Evolutionary conservation across 108 stramenopile genomes (phyloP), one percentile per base, ranked within the genome.

Genomic region (Pseudonitzschia multiseries): DNA sequence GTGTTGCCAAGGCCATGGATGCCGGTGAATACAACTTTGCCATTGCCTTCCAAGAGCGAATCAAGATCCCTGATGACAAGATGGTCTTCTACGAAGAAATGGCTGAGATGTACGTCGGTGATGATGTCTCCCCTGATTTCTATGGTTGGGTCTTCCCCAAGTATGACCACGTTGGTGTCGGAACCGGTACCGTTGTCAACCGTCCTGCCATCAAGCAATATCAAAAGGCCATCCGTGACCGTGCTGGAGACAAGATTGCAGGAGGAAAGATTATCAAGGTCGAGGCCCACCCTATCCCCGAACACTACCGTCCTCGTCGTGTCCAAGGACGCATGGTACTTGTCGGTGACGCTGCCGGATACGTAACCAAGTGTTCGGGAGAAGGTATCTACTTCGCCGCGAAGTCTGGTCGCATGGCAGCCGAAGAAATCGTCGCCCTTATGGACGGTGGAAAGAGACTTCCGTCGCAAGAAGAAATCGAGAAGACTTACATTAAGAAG

Each of bases 111-210:
- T 98, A 98, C 70, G 97, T 98, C n/a, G 97, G 97, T 32, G 97
- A 98, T 69, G 97, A 98, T 82, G 97, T 98, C 60, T 95, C 94
- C 44, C 97, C 97, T 36, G 97, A 98, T 79, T 98, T 98, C 77
- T 98, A 98, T 82, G 97, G 96, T 67, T 98, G 97, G 97, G 97
- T 98, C 61, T 98, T 98, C 90, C 97, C 97, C 82, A 98, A 98
- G 84, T 97, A 98, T 80, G 97, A 98, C 86, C 97, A 98, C 84
- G 97, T 98, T 48, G 97, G 96, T 69, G 97, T 98, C 70, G 97
- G 97, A 80, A 98, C 97, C 13, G 97, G 97, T 63, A 98, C 97
- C 69, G 97, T 98, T 65, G 90, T 98, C 50, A 98, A 98, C 94
- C 88, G 97, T 31, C 97, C 97, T 29, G 96, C 96, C 76, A 98